Evolutionary conservation across 352 stramenopile species (phyloP), one percentile per base, ranked within the genome.

Genomic region (Globisporangium middletonii): DNA sequence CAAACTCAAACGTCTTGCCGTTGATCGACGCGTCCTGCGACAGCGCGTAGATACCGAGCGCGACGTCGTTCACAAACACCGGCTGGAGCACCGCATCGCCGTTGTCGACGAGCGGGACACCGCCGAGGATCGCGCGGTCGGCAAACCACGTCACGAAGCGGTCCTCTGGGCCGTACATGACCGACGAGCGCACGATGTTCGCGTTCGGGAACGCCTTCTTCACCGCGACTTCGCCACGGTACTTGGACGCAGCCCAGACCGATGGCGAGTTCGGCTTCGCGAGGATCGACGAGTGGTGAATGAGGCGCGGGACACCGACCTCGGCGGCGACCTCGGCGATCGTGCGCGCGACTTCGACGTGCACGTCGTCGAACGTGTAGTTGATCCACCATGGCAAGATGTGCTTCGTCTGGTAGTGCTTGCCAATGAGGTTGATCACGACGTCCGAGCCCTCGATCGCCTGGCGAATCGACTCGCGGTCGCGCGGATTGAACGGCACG

Each of bases 401-500:
- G 69, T 97, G 86, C 76, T 96, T 97, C 37, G 96, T 98, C 73
- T 99, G 93, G 72, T 99, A 99, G 73, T 98, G 82, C 68, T 99
- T 99, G 50, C 96, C 96, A 53, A 99, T 88, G 12, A 99, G 62
- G 74, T 99, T 99, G 67, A 99, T 93, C 38, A 99, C 96, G 60
- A 98, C 77, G 63, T 99, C 95, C 37, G 88, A 92, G 72, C 95
- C 89, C 30, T 86, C 68, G 43, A 98, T 92, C 1, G 93, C 83
- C 42, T 97, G 75, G 43, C 80, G 73, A 52, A 99, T 97, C 50
- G 87, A 96, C 53, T 98, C 90, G 48, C 85, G 75, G 78, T 99
- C 95, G 23, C 92, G 88, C 26, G 88, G 79, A 63, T 85, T 73
- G 68, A 96, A 96, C 41, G 79, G 77, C 41, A 92, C 56, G 46